phyloP scores from a whole-genome alignment of 2,329 filamentous ascomycete species.

The Aspergillus tubingensis region DNA sequence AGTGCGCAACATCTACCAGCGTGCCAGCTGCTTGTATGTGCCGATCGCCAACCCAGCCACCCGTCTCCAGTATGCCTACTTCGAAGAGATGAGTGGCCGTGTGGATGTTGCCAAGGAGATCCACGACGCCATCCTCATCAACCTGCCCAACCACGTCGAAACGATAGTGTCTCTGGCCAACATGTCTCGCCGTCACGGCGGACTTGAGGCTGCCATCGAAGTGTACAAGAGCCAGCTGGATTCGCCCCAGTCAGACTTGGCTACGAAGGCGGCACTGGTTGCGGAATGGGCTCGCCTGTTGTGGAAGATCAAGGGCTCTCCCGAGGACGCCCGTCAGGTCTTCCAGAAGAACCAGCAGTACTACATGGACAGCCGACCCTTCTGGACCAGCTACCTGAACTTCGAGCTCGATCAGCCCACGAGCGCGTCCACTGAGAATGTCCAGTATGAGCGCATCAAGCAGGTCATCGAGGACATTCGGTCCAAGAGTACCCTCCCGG shows the following conservation, averaged over 20 bases:
- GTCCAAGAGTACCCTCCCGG: constrained; percentile 69
- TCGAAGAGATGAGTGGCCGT: constrained; percentile 82
- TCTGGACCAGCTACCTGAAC: constrained; percentile 86
- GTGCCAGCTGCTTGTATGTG: constrained; percentile 81
- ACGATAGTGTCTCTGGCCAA: constrained; percentile 88
- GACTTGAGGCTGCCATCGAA: constrained; percentile 79
- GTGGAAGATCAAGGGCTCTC: constrained; percentile 82
- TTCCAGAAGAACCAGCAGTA: constrained; percentile 80
- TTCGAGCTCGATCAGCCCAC: constrained; percentile 87
- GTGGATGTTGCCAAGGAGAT: constrained; percentile 80
- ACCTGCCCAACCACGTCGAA: constrained; percentile 79
- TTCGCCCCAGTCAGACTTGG: constrained; percentile 68
- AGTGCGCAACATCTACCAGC: constrained; percentile 86
- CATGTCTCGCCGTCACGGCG: constrained; percentile 77
- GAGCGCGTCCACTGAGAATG: constrained; percentile 61
- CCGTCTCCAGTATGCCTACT: constrained; percentile 88
- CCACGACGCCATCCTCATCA: constrained; percentile 74
- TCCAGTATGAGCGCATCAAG: constrained; percentile 74
- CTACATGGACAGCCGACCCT: constrained; percentile 81
- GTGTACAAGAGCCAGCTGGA: constrained; percentile 82
- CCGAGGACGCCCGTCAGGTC: constrained; percentile 77
- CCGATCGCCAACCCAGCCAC: constrained; percentile 82
- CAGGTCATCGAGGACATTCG: constrained; percentile 75
- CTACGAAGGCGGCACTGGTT: constrained; percentile 82
- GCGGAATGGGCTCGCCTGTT: constrained; percentile 84